phyloP scores from a whole-genome alignment of 306 rosid species.

The Mimosa pudica region DNA sequence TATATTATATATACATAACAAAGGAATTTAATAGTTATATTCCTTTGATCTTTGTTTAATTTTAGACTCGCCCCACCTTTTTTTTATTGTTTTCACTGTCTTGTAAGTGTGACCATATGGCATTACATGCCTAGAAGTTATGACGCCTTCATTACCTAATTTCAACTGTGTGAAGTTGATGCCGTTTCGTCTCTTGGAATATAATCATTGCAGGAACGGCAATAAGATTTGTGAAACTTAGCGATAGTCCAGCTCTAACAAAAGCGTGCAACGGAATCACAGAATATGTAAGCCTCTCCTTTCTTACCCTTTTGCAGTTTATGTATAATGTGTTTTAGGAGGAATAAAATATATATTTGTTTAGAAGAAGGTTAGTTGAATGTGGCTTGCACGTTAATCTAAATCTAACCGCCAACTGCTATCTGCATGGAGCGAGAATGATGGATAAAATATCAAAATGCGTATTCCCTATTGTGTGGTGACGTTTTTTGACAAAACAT shows the following conservation, averaged over 20 bases:
- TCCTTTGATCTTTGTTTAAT: neutral
- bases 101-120: too few relatives aligned
- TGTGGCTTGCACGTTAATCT: neutral
- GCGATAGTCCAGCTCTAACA: neutral
- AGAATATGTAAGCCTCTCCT: neutral
- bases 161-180: too few relatives aligned
- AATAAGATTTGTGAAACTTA: neutral
- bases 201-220: neutral
- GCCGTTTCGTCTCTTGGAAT: too few relatives aligned
- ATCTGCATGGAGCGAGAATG: neutral
- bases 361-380: conserved; percentile 8
- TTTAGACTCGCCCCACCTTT: neutral
- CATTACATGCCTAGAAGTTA: too few relatives aligned
- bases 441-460: neutral
- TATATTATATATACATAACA: too few relatives aligned
- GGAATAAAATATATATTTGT: conserved; percentile 1
- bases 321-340: neutral
- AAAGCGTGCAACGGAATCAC: conserved; percentile 4
- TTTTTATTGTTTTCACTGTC: neutral
- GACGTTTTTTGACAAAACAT: too few relatives aligned
- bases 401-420: neutral
- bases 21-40: neutral
- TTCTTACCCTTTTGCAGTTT: neutral
- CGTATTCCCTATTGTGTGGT: neutral
- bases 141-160: too few relatives aligned